Conservation (phyloP, 768 basidiomycete species). For the Cystobasidium ongulense region DNA sequence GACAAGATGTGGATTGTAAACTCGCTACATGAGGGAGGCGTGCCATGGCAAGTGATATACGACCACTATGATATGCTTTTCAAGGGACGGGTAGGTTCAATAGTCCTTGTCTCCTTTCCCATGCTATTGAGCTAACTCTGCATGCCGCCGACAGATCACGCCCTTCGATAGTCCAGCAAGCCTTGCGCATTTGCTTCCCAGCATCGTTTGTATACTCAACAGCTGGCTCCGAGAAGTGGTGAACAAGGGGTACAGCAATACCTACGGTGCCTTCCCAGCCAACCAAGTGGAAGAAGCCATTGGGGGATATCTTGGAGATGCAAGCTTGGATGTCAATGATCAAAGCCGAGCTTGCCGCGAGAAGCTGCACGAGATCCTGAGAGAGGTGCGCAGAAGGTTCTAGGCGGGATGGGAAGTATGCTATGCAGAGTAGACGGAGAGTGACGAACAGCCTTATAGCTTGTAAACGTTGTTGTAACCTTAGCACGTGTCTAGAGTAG, state of each 20-base stretch:
- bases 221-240: conserved; percentile 42
- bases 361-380: conserved; percentile 33
- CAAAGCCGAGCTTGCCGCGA: background rate
- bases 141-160: conserved; percentile 28
- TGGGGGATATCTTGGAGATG: conserved; percentile 34
- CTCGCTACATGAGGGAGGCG: conserved; percentile 68
- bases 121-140: background rate
- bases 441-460: too few relatives aligned
- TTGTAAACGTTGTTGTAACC: background rate
- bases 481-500: background rate
- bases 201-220: conserved; percentile 41
- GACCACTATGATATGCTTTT: conserved; percentile 77
- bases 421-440: too few relatives aligned
- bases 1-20: conserved; percentile 74
- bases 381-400: conserved; percentile 33
- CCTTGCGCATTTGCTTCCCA: conserved; percentile 42
- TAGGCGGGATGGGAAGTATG: conserved; percentile 3
- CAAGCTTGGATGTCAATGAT: conserved; percentile 18
- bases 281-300: conserved; percentile 42
- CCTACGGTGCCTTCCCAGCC: conserved; percentile 42
- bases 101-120: background rate
- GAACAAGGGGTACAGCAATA: conserved; percentile 17
- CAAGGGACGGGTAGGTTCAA: conserved; percentile 64
- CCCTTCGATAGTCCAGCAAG: conserved; percentile 41
- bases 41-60: conserved; percentile 74